These are phyloP conservation scores for Closterium sp. DNA, from an alignment of 139 green algal genomes.

Conservation along the genomic window DNA sequence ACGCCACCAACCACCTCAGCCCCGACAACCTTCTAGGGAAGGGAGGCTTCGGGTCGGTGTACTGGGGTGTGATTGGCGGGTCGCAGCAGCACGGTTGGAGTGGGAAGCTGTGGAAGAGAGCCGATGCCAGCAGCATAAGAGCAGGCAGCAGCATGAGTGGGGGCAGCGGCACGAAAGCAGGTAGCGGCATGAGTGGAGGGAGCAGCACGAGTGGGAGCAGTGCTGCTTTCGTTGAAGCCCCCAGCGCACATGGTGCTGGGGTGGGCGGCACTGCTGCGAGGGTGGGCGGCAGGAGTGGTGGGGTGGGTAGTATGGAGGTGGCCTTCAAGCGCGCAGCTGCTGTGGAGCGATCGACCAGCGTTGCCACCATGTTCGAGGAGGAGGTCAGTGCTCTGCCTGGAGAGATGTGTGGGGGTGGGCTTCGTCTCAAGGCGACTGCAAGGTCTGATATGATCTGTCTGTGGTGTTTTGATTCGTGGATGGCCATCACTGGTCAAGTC, in stretches of 20 bases:
- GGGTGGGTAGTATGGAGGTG: neutral
- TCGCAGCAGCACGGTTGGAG: neutral
- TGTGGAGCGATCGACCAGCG: neutral
- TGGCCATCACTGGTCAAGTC: too few species aligned
- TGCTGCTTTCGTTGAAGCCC: too few species aligned
- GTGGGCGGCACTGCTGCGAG: too few species aligned
- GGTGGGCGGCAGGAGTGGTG: neutral
- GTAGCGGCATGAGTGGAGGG: neutral
- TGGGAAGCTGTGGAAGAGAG: neutral
- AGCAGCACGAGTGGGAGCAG: neutral
- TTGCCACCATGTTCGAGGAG: neutral
- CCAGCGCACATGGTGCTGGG: neutral
- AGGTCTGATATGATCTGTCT: too few species aligned
- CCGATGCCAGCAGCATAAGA: neutral
- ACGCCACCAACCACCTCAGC: neutral
- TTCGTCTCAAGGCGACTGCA: too few species aligned
- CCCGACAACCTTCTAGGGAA: neutral
- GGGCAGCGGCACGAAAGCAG: neutral
- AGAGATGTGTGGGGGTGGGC: too few species aligned
- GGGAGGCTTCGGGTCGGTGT: neutral
- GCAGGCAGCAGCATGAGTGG: neutral
- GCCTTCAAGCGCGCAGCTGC: neutral
- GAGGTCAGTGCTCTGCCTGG: too few species aligned
- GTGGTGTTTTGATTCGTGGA: too few species aligned
- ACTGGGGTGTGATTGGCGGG: neutral